Percentiles rank a stretch among this genome's conserved stretches.
Evolutionary conservation across 352 stramenopile species (phyloP).

Genomic region (Globisporangium middletonii): DNA sequence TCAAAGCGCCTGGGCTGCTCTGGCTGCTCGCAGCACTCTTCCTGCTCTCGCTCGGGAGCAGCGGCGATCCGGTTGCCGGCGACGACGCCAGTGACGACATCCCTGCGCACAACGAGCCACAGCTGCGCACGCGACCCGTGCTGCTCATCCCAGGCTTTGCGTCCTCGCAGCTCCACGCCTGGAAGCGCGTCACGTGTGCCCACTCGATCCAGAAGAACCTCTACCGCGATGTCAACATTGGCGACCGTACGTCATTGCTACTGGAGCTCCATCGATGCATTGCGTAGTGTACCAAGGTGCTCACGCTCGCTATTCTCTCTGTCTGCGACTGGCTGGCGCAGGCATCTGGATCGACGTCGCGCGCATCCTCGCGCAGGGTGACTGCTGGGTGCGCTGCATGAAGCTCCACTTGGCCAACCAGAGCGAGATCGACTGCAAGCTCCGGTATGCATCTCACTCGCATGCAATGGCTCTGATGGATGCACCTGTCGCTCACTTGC

Average conservation of each 20-base stretch:
- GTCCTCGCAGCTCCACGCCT: conserved; percentile 71
- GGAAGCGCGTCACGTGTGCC: conserved; percentile 50
- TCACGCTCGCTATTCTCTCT: neutral
- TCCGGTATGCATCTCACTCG: conserved; percentile 28
- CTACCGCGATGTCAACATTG: conserved; percentile 70
- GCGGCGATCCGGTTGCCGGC: conserved; percentile 9
- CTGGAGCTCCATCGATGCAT: neutral
- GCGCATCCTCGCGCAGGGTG: conserved; percentile 59
- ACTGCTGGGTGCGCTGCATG: conserved; percentile 79
- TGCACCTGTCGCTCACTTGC: neutral
- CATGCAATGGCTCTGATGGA: neutral
- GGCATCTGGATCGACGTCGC: conserved; percentile 70
- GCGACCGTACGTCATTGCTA: conserved; percentile 40
- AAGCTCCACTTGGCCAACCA: conserved; percentile 63
- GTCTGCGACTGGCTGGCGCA: conserved; percentile 5
- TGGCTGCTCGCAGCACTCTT: conserved; percentile 13
- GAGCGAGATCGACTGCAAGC: conserved; percentile 66
- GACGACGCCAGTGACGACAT: conserved; percentile 3
- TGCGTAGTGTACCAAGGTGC: neutral
- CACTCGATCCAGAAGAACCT: conserved; percentile 70
- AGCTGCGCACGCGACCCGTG: conserved; percentile 39
- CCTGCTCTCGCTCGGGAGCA: conserved; percentile 13
- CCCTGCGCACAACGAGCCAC: neutral
- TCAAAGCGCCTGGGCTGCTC: conserved; percentile 10
- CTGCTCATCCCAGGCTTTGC: conserved; percentile 74